These are phyloP conservation scores for Penicillium maclennaniae DNA, from an alignment of 495 filamentous ascomycete species.

Conservation along the genomic window DNA sequence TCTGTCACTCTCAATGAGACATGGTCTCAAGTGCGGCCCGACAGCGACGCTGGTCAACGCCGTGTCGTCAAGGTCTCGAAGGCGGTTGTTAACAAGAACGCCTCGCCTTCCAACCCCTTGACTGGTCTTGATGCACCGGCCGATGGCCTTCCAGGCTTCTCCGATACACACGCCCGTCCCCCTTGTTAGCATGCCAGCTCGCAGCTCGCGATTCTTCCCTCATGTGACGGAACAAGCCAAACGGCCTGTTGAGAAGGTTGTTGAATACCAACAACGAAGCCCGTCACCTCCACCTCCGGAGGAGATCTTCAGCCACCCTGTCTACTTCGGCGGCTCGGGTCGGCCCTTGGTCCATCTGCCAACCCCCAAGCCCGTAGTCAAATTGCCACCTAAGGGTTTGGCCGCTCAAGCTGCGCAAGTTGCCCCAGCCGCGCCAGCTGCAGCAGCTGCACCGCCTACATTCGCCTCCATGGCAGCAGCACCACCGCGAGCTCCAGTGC, in stretches of 20 bases:
- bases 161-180: constrained; percentile 36
- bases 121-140: constrained; percentile 35
- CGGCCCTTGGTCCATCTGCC: constrained; percentile 69
- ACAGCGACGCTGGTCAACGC: constrained; percentile 35
- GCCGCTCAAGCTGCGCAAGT: constrained; percentile 39
- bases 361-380: constrained; percentile 63
- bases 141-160: constrained; percentile 32
- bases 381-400: constrained; percentile 57
- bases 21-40: constrained; percentile 51
- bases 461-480: constrained; percentile 56
- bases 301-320: constrained; percentile 61
- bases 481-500: constrained; percentile 24
- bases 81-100: constrained; percentile 22
- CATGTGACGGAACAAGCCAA: constrained; percentile 37
- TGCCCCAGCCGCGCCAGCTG: constrained; percentile 38
- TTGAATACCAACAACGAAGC: constrained; percentile 32
- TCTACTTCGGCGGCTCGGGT: constrained; percentile 59
- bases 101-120: constrained; percentile 29
- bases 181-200: constrained; percentile 35
- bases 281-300: constrained; percentile 73
- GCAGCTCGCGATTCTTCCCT: constrained; percentile 73
- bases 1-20: constrained; percentile 54
- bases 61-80: constrained; percentile 34
- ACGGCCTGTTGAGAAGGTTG: constrained; percentile 31
- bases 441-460: constrained; percentile 43